phyloP scores from a whole-genome alignment of 805 yeast species.

The Sungouiozyma ichnusensis region DNA sequence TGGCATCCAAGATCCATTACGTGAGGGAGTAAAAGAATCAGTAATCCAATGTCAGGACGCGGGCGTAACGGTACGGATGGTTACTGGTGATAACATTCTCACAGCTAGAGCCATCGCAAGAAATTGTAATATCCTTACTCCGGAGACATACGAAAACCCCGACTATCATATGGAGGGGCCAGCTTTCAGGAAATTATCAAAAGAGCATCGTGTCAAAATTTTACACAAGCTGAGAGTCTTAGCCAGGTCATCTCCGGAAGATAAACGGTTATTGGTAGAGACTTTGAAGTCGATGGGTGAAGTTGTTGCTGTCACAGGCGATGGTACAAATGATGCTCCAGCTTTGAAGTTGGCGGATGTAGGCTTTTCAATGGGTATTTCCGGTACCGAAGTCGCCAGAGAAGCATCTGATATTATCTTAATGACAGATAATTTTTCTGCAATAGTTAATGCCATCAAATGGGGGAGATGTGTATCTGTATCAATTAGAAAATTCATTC shows the following conservation, averaged over 20 bases:
- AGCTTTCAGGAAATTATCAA: slow-evolving; percentile 56
- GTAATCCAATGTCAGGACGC: slow-evolving; percentile 78
- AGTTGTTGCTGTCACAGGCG: slow-evolving; percentile 98
- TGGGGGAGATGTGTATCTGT: slow-evolving; percentile 98
- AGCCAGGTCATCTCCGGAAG: slow-evolving; percentile 95
- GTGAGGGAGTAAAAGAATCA: slow-evolving; percentile 84
- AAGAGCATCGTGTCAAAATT: slow-evolving; percentile 42
- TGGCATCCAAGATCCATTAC: slow-evolving; percentile 92
- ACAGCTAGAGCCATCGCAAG: slow-evolving; percentile 89
- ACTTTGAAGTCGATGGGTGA: slow-evolving; percentile 72
- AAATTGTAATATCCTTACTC: slow-evolving; percentile 60
- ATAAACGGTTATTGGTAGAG: slow-evolving; percentile 77
- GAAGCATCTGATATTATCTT: slow-evolving; percentile 91
- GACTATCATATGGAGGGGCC: slow-evolving; percentile 89
- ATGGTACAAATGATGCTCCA: slow-evolving; percentile 98
- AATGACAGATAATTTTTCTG: slow-evolving; percentile 89
- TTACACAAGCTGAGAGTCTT: slow-evolving; percentile 74
- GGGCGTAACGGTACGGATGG: slow-evolving; percentile 95
- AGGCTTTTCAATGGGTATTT: slow-evolving; percentile 97
- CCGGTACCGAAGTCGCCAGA: slow-evolving; percentile 97
- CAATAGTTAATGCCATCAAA: slow-evolving; percentile 91
- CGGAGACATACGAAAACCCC: slow-evolving; percentile 42
- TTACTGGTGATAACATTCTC: slow-evolving; percentile 87
- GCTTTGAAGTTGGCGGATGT: slow-evolving; percentile 94
- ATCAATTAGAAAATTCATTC: slow-evolving; percentile 90